Percentiles rank a stretch among this genome's conserved stretches.
These are phyloP conservation scores for Fraxinus sp. DNA, from an alignment of 305 asterid genomes.

Conservation along the genomic window DNA sequence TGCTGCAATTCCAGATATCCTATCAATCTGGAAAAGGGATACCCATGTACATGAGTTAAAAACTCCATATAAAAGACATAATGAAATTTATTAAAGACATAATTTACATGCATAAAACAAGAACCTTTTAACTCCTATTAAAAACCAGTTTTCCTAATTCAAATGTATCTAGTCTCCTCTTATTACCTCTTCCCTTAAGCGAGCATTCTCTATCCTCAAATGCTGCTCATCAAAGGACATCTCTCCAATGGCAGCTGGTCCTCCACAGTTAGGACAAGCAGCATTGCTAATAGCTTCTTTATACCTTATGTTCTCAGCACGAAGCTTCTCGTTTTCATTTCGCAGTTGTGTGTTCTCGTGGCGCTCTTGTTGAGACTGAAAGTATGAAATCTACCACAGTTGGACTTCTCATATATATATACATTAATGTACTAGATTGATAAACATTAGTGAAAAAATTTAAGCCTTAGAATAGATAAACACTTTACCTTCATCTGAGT, in stretches of 20 bases:
- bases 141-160: not conserved
- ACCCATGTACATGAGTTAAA: not conserved
- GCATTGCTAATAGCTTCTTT: slow-evolving; percentile 81
- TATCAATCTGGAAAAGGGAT: slow-evolving; percentile 53
- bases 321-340: slow-evolving; percentile 81
- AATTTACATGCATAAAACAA: not conserved
- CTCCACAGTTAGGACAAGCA: slow-evolving; percentile 91
- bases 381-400: not conserved
- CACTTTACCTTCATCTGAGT: slow-evolving; percentile 53
- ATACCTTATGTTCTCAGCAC: slow-evolving; percentile 78
- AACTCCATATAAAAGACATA: not conserved
- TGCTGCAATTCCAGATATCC: slow-evolving; percentile 87
- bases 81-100: not conserved
- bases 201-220: slow-evolving; percentile 79
- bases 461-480: not conserved
- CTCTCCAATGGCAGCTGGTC: slow-evolving; percentile 89
- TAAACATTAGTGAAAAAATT: not conserved
- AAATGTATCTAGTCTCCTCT: not conserved
- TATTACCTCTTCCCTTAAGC: slow-evolving; percentile 82
- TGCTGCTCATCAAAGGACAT: slow-evolving; percentile 97
- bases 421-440: not conserved
- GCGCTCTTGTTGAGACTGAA: slow-evolving; percentile 42
- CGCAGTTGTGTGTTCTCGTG: slow-evolving; percentile 60
- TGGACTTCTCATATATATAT: not conserved
- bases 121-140: not conserved